Percentiles rank a stretch among this genome's conserved stretches.
These are phyloP conservation scores for Tricholoma flavovirens DNA, from an alignment of 768 basidiomycete genomes.

Conservation along the genomic window DNA sequence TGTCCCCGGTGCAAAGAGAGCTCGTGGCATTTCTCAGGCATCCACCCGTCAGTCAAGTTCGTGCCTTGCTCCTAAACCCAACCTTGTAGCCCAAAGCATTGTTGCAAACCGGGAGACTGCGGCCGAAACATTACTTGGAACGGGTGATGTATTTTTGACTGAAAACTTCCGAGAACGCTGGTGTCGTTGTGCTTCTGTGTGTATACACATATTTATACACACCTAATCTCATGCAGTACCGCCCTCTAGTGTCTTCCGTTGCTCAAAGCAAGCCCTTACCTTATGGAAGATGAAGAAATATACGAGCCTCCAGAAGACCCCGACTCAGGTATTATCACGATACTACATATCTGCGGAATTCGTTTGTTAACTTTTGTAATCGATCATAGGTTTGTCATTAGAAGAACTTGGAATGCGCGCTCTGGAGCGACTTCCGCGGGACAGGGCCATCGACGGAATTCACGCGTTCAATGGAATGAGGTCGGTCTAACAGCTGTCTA, in stretches of 20 bases:
- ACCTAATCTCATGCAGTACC: constrained; percentile 5
- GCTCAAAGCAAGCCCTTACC: constrained; percentile 49
- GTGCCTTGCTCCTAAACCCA: constrained; percentile 55
- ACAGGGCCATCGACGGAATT: constrained; percentile 78
- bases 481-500: constrained; percentile 32
- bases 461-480: constrained; percentile 81
- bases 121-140: constrained; percentile 33
- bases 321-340: constrained; percentile 52
- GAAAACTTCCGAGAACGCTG: constrained; percentile 73
- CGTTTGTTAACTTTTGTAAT: constrained; percentile 7
- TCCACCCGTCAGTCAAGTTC: constrained; percentile 12
- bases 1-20: constrained; percentile 32
- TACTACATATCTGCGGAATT: constrained; percentile 7
- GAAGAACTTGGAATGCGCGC: constrained; percentile 84
- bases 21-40: constrained; percentile 22
- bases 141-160: constrained; percentile 72
- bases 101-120: constrained; percentile 25
- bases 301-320: constrained; percentile 86
- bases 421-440: constrained; percentile 65
- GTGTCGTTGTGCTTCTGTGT: constrained; percentile 65
- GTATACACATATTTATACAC: constrained; percentile 14
- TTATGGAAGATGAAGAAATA: constrained; percentile 75
- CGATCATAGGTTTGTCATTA: constrained; percentile 56
- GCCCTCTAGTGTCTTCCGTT: constrained; percentile 51
- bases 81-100: constrained; percentile 41